Evolutionary conservation across 768 basidiomycete species (phyloP), one percentile per base, ranked within the genome.

Genomic region (Infundibulicybe gibba): DNA sequence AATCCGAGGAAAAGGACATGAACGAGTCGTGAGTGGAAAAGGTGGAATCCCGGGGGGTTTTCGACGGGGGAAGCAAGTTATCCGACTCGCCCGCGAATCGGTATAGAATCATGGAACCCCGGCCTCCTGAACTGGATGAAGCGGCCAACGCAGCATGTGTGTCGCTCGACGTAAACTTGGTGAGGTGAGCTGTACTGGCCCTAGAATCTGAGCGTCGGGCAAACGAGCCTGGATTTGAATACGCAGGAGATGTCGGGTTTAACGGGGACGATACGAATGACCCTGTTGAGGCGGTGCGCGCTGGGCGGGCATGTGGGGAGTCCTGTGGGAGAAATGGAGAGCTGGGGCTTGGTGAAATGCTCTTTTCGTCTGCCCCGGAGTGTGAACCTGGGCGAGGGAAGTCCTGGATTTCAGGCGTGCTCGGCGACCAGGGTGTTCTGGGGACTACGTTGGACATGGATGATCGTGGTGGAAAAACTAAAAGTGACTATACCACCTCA

Each of bases 81-180:
- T 20, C 16, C 25, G 25, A 25, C 16, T 57, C 56, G 1, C 52
- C 48, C 4, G 60, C 58, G 13, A 61, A 49, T 8, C 58, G 50
- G 49, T 61, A 61, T 13, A 61, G 53, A 6, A 61, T 50, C 58
- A 61, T 61, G 11, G 60, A 59, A 2, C 58, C 60, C 3, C 60
- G 41, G 33, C 32, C 13, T 32, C 17, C 30, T 3, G 35, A 3
- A 19, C n/a, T n/a, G 35, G 35, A 38, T 14, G 35, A 38, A 19
- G 17, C n/a, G 35, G 35, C 14, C 25, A 25, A 25, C 25, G 25
- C 25, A 8, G 25, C 25, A 25, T 25, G 25, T 3, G 35, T 38
- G 35, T 38, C 35, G 6, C 10, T 19, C 17, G 35, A 38, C 3
- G 35, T 14, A 38, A 38, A 38, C 35, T 38, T 38, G 35, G n/a